Base-by-base conservation (phyloP, 352 stramenopile species). In the Globisporangium orthogonon region DNA sequence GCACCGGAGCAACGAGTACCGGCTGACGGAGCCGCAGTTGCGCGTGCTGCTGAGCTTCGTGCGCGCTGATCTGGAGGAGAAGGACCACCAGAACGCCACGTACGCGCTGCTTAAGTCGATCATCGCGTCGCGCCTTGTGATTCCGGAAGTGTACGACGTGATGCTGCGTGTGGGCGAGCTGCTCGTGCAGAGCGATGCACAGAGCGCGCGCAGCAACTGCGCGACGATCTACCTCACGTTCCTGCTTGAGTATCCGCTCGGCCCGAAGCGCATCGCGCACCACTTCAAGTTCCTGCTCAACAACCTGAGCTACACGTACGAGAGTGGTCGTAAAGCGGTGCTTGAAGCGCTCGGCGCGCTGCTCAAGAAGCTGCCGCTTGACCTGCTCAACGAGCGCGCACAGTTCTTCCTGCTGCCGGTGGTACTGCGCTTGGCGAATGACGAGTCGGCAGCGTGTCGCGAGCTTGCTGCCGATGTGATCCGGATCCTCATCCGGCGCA, bases 351-450 rank as follows among this genome's bases (percentile, higher is more conserved):
- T 98, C 15, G 72, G 67, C n/a, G 76, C 78, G 10, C 61, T 98
- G 23, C 71, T 98, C 50, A 86, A 90, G 60, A 97, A 97, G 65
- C 77, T 99, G 2, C 95, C 95, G 18, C 62, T 89, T 13, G 83
- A 94, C 7, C 52, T 98, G 43, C 64, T 99, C 44, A 96, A 98
- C 66, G 81, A 83, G 41, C 78, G 96, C 50, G 83, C 83, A 6
- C 91, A 98, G 65, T 86, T 98, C 58, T 96, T 98, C 62, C 90
- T 98, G 55, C 66, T 99, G 50, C 95, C 95, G 39, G 74, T 98
- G n/a, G 94, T 98, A 50, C 70, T 98, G 37, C 95, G 97, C 51
- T 63, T 99, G 30, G 90, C 93, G 0, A 99, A 99, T 64, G 96
- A 99, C 58, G 91, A 98, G 35, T 86, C 90, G 3, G 80, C 83